Evolutionary conservation across 495 filamentous ascomycete genomes (phyloP).

Genomic region (Xylaria curta): DNA sequence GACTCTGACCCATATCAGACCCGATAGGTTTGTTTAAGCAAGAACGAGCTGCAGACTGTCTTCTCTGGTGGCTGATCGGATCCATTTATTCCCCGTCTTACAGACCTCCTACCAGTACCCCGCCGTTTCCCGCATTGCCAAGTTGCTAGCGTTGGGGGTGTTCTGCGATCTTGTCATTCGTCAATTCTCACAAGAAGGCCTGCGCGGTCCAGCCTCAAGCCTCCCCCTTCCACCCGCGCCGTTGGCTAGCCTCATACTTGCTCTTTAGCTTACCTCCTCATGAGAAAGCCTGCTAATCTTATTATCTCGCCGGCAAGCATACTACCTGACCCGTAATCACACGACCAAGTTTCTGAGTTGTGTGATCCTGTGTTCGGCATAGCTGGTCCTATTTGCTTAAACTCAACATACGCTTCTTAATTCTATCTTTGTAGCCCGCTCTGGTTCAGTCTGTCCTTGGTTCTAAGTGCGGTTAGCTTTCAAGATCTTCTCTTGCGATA

Average conservation of each 20-base stretch:
- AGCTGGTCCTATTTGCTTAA: constrained; percentile 13
- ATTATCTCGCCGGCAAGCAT: constrained; percentile 14
- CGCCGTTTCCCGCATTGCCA: constrained; percentile 23
- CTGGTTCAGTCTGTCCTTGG: constrained; percentile 1
- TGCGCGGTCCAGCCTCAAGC: constrained; percentile 19
- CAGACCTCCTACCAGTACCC: constrained; percentile 17
- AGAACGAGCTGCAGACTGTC: not conserved
- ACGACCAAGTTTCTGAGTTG: constrained; percentile 20
- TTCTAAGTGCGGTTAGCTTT: constrained; percentile 14
- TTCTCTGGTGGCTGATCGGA: constrained; percentile 22
- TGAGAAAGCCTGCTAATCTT: constrained; percentile 11
- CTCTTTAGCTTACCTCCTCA: constrained; percentile 8
- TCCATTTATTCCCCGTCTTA: constrained; percentile 26
- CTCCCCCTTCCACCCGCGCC: constrained; percentile 5
- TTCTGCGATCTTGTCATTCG: constrained; percentile 20
- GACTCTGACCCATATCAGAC: not conserved
- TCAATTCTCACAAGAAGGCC: constrained; percentile 18
- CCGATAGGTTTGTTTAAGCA: not conserved
- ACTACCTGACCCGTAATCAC: not conserved
- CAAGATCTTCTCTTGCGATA: not conserved
- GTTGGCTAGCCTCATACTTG: constrained; percentile 20
- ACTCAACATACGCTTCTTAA: constrained; percentile 11
- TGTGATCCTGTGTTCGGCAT: constrained; percentile 21
- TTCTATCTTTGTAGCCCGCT: constrained; percentile 12
- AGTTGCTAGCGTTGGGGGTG: constrained; percentile 23